These are phyloP conservation scores for Pontederia paniculata DNA, from an alignment of 176 grass and related monocot species.

Conservation along the genomic window DNA sequence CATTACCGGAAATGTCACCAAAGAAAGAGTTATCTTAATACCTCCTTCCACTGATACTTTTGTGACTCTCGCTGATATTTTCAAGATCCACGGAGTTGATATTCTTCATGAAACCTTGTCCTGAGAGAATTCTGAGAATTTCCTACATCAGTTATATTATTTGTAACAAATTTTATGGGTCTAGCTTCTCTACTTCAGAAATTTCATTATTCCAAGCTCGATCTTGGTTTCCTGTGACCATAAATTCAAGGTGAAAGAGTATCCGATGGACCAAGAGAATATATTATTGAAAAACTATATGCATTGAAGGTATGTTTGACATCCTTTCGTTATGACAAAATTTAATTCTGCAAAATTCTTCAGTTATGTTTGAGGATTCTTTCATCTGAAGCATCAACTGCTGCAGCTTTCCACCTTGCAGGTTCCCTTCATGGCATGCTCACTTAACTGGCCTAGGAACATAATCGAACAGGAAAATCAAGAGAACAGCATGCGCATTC, in stretches of 20 bases:
- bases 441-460: constrained; percentile 68
- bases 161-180: constrained; percentile 17
- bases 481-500: constrained; percentile 54
- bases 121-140: constrained; percentile 20
- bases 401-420: constrained; percentile 75
- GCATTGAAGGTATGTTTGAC: constrained; percentile 51
- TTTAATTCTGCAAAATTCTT: constrained; percentile 71
- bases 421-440: constrained; percentile 66
- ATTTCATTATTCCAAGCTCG: constrained; percentile 85
- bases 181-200: constrained; percentile 68
- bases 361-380: constrained; percentile 43
- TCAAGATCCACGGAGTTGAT: constrained; percentile 24
- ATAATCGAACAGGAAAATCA: constrained; percentile 65
- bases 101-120: constrained; percentile 21
- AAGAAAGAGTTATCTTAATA: constrained; percentile 6
- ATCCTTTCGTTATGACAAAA: constrained; percentile 62
- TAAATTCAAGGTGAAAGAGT: constrained; percentile 53
- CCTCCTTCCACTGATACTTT: constrained; percentile 8
- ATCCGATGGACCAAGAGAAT: constrained; percentile 47
- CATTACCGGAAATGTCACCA: constrained; percentile 25
- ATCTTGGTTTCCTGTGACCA: constrained; percentile 51
- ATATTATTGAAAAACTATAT: too few species aligned
- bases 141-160: constrained; percentile 11
- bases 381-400: constrained; percentile 86
- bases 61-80: constrained; percentile 22